Conservation (phyloP, 2,329 filamentous ascomycete species). For the Penicillium sp. region DNA sequence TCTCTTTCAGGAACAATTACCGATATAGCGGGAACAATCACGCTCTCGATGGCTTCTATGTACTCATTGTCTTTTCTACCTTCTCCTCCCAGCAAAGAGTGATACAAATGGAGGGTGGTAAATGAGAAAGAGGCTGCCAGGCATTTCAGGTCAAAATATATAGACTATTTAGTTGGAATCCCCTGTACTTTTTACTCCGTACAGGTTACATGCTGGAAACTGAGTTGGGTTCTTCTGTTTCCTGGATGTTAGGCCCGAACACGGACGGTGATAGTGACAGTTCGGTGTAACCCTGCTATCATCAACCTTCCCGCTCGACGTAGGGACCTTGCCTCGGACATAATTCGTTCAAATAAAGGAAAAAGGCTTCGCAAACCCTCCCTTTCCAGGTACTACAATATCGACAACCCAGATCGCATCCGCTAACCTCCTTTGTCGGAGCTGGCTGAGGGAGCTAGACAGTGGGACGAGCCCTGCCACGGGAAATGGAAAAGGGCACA, state of each 20-base stretch:
- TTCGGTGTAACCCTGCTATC: background rate
- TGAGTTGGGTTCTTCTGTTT: no score
- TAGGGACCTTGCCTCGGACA: background rate
- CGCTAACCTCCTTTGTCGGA: background rate
- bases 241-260: background rate
- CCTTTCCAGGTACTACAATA: background rate
- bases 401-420: background rate
- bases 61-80: background rate
- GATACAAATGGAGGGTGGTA: no score
- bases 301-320: background rate
- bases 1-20: background rate
- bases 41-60: background rate
- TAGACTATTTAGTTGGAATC: no score
- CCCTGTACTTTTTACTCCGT: no score
- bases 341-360: background rate
- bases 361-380: background rate
- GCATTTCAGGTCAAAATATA: no score
- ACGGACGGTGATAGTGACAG: background rate
- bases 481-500: conserved; percentile 17
- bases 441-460: background rate
- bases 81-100: no score
- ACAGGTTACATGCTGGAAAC: no score
- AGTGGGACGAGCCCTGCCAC: background rate
- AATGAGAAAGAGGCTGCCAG: no score
- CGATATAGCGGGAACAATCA: conserved; percentile 1